Percentiles rank a stretch among this genome's conserved stretches.
phyloP scores from a whole-genome alignment of 2,329 filamentous ascomycete species.

The Scedosporium aurantiacum region DNA sequence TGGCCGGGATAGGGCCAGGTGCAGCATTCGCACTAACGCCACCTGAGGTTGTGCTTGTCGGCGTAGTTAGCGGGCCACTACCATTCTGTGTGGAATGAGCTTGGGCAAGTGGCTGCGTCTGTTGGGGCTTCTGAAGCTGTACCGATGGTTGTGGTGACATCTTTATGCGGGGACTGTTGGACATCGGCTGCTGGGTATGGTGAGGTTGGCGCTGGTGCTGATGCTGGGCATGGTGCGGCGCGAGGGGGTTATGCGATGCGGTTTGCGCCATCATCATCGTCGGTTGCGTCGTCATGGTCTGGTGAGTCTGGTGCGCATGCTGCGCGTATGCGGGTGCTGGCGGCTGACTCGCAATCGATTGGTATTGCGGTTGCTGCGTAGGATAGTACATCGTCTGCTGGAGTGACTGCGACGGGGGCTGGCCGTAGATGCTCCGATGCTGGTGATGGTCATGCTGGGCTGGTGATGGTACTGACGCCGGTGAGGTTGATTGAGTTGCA shows the following conservation, averaged over 20 bases:
- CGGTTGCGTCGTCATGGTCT: constrained; percentile 52
- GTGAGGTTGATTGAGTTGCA: constrained; percentile 89
- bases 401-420: constrained; percentile 66
- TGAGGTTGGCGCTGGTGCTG: constrained; percentile 12
- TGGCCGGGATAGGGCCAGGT: constrained; percentile 91
- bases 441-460: constrained; percentile 89
- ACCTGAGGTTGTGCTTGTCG: constrained; percentile 27
- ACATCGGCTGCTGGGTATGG: constrained; percentile 43
- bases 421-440: constrained; percentile 76
- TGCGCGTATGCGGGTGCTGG: constrained; percentile 50
- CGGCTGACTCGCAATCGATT: constrained; percentile 54
- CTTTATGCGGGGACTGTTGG: constrained; percentile 51
- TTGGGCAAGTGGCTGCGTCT: constrained; percentile 28
- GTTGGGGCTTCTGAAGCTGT: constrained; percentile 47
- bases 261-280: constrained; percentile 57
- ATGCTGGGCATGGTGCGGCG: constrained; percentile 38
- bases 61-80: constrained; percentile 28
- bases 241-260: constrained; percentile 45
- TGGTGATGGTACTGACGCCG: constrained; percentile 82
- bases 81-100: constrained; percentile 28
- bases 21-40: constrained; percentile 81
- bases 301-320: constrained; percentile 42
- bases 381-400: constrained; percentile 72
- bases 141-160: constrained; percentile 51
- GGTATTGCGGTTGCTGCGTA: constrained; percentile 48